Percentiles rank a stretch among this genome's conserved stretches.
Evolutionary conservation across 192 early-diverging fungal genomes (phyloP).

Genomic region (Thamnidium elegans): DNA sequence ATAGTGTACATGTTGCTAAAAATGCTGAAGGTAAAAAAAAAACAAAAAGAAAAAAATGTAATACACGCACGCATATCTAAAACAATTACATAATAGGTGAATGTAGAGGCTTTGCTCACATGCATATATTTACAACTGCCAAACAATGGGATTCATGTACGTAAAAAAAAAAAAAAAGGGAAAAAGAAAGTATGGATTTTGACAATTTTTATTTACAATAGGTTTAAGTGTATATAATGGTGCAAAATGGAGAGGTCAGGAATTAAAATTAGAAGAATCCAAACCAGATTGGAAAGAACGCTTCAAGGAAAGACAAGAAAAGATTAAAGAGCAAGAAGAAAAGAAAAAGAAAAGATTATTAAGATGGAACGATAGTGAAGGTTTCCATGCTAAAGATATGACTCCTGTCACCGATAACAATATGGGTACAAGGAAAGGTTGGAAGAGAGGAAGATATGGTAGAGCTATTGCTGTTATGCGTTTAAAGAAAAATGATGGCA

Average conservation of each 20-base stretch:
- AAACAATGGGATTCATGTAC: constrained; percentile 65
- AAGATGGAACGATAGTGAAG: constrained; percentile 39
- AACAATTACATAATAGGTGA: constrained; percentile 23
- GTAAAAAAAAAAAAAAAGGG: not conserved
- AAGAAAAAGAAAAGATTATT: constrained; percentile 44
- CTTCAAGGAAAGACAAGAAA: constrained; percentile 46
- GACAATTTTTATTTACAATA: constrained; percentile 8
- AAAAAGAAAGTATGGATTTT: not conserved
- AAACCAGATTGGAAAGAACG: constrained; percentile 66
- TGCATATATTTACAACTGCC: constrained; percentile 65
- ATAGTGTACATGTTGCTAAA: constrained; percentile 50
- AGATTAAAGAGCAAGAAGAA: constrained; percentile 34
- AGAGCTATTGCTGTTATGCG: constrained; percentile 70
- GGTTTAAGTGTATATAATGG: constrained; percentile 68
- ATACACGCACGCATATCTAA: not conserved
- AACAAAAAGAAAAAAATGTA: too few relatives aligned
- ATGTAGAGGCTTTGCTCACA: constrained; percentile 73
- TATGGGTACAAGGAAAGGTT: constrained; percentile 58
- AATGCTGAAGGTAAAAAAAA: constrained; percentile 29
- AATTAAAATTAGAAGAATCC: constrained; percentile 76
- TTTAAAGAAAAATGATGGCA: constrained; percentile 53
- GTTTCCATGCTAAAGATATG: constrained; percentile 63
- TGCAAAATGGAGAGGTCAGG: constrained; percentile 82
- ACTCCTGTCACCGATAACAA: constrained; percentile 67
- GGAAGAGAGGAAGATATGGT: constrained; percentile 69